Evolutionary conservation across 139 green algal genomes (phyloP), one percentile per base, ranked within the genome.

Genomic region (Tetradesmus lagerheimii): DNA sequence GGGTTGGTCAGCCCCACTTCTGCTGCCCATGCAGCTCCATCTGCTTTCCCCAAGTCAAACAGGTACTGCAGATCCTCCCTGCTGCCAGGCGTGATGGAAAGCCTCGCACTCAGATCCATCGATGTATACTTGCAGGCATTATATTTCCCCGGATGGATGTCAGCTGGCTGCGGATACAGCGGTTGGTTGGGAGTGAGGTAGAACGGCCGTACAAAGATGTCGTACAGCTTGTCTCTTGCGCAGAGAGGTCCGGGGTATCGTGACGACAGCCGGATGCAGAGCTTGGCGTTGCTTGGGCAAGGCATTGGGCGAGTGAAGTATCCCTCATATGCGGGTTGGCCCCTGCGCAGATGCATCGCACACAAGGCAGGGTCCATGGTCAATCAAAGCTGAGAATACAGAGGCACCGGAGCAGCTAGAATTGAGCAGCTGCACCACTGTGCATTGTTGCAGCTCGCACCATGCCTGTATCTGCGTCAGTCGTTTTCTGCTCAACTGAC

Each of bases 21-120:
- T 25, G 34, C 75, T 45, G 75, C 75, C 75, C 75, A 81, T 29
- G 35, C 35, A 25, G 34, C 35, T 1, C 35, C 75, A 39, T 81
- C 75, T 12, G 75, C 75, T 18, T 81, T 39, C 27, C 75, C 75
- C 14, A 81, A n/a, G 15, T 39, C 75, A 81, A 81, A 81, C 35
- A 81, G 75, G 75, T 81, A 81, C 75, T 81, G 35, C 75, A 81
- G 75, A 81, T 81, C 75, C 35, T 39, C 75, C 15, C 75, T 27
- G 6, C 35, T 81, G 75, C 75, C 75, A 41, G 75, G 75, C 4
- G 35, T 47, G 4, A 81, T 39, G 14, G 75, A 25, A n/a, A 81
- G 75, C n/a, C 18, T 45, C 15, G 34, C 34, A 35, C 75, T 41
- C 2, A 81, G n/a, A 14, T 81, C 75, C 75, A 81, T 81, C 15